A percentile compares a stretch with the other conserved stretches of the same genome.
Conservation (phyloP, 2,329 filamentous ascomycete genomes). For the Rutstroemia sp. region DNA sequence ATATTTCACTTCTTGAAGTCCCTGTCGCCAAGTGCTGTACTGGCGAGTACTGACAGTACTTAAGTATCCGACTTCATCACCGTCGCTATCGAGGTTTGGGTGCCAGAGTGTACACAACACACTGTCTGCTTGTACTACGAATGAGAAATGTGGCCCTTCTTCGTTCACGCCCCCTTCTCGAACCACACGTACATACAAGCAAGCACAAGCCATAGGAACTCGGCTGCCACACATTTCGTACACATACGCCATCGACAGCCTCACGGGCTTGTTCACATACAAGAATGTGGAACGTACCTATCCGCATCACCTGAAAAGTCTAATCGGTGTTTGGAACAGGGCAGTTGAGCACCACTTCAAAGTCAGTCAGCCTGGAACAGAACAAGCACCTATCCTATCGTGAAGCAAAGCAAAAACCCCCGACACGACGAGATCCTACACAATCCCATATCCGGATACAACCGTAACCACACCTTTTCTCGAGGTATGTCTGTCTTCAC, state of each 20-base stretch:
- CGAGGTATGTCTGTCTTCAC: neutral
- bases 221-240: too few relatives aligned
- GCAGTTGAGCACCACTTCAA: neutral
- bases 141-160: too few relatives aligned
- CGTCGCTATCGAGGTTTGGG: too few relatives aligned
- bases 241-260: too few relatives aligned
- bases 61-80: neutral
- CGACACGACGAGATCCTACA: neutral
- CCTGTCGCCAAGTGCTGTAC: conserved; percentile 1
- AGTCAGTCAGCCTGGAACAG: conserved; percentile 1
- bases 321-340: neutral
- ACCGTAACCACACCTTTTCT: conserved; percentile 4
- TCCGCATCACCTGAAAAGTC: neutral
- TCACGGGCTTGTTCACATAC: too few relatives aligned
- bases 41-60: neutral
- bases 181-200: too few relatives aligned
- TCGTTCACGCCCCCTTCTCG: too few relatives aligned
- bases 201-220: too few relatives aligned
- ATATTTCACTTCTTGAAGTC: conserved; percentile 3
- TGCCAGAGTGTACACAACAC: too few relatives aligned
- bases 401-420: neutral
- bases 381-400: conserved; percentile 2
- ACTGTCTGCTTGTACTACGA: too few relatives aligned
- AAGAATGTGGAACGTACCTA: neutral
- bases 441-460: conserved; percentile 10